Evolutionary conservation across 2,329 filamentous ascomycete species (phyloP).

Genomic region (Aquanectria penicillioides): DNA sequence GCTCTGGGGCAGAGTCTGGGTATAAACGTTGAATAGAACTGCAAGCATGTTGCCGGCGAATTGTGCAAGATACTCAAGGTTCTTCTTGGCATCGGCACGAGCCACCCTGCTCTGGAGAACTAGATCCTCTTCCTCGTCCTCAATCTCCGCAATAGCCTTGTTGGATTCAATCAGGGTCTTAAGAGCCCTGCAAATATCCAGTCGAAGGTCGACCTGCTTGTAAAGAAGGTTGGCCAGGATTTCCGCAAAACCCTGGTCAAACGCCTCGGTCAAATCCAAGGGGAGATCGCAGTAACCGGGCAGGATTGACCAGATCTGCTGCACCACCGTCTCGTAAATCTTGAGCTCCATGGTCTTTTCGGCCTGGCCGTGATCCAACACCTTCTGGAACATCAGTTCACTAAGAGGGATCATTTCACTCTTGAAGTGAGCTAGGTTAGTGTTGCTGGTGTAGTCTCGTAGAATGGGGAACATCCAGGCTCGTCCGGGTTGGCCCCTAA

Average conservation of each 20-base stretch:
- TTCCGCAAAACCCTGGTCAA: constrained; percentile 91
- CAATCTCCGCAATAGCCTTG: constrained; percentile 78
- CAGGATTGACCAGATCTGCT: constrained; percentile 93
- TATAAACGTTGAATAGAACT: constrained; percentile 99
- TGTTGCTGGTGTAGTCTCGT: constrained; percentile 90
- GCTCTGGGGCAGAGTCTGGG: constrained; percentile 91
- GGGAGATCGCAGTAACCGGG: constrained; percentile 96
- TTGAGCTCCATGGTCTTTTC: constrained; percentile 97
- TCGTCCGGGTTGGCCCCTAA: constrained; percentile 80
- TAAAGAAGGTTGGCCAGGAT: constrained; percentile 92
- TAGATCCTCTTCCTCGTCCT: constrained; percentile 75
- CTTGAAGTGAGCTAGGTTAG: constrained; percentile 85
- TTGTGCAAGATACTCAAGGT: constrained; percentile 80
- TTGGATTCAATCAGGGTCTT: constrained; percentile 93
- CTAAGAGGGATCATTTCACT: constrained; percentile 88
- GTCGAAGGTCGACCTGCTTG: constrained; percentile 85
- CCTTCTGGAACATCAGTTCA: constrained; percentile 87
- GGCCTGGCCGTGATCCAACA: constrained; percentile 81
- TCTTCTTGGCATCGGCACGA: constrained; percentile 78
- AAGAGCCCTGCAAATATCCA: constrained; percentile 87
- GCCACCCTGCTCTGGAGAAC: constrained; percentile 82
- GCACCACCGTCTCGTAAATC: constrained; percentile 95
- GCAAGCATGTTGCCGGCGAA: constrained; percentile 91
- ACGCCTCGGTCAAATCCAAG: constrained; percentile 77
- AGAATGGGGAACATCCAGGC: constrained; percentile 96